Evolutionary conservation across 352 stramenopile genomes (phyloP), one percentile per base, ranked within the genome.

Genomic region (Blastocystis sp.): DNA sequence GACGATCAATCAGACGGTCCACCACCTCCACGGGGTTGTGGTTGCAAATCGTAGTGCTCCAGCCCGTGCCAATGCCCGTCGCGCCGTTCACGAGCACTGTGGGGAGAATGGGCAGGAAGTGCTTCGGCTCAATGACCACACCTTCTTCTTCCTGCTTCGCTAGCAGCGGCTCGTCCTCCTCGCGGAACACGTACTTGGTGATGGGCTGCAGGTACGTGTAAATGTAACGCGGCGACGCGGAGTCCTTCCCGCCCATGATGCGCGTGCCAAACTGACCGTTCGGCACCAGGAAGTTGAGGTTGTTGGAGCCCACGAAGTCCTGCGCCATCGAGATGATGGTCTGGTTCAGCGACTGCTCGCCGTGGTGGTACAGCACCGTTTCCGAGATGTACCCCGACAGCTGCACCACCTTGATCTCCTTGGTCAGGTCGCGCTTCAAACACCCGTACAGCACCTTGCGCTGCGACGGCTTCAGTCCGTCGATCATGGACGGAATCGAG

Each of bases 281-380:
- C 19, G 98, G 97, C 55, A 94, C 96, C 45, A 99, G 91, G 24
- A 99, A 93, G 67, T 98, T 98, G 37, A 99, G 91, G 91, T 99
- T 99, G 92, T 99, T 99, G 12, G 95, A 95, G 24, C 97, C 97
- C 29, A 98, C 95, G 79, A 96, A 99, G 80, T 97, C 95, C 91
- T 99, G 98, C 41, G 98, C 98, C 97, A 99, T 99, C 76, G 96
- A 96, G 29, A 99, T 94, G 91, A 99, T 99, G 55, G 98, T 98
- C 63, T 95, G 95, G 79, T 97, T 95, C 9, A 99, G 92, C 26
- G 96, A 99, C 63, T 94, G 94, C 91, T 99, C 98, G 50, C 98
- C 98, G 92, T 99, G 98, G 91, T 99, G 98, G 91, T 99, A 99
- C 2, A 97, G 29, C 12, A 67, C 74, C 6, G 74, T 67, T n/a